These are phyloP conservation scores for Alternaria brassicae DNA, from an alignment of 2,329 filamentous ascomycete genomes.

Conservation along the genomic window DNA sequence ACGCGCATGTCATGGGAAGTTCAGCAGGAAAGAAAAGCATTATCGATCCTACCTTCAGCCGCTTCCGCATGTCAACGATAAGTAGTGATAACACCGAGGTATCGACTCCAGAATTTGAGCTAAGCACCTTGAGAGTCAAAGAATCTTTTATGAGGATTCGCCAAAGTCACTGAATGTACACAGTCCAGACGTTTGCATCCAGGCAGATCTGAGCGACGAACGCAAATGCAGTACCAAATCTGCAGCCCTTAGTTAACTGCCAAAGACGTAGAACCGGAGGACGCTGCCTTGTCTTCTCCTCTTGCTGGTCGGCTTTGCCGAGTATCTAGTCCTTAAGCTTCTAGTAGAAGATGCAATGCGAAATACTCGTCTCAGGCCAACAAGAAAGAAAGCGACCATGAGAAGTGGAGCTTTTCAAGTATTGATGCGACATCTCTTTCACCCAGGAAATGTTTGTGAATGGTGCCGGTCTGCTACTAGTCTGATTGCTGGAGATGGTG, in stretches of 20 bases:
- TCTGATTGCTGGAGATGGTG: not conserved
- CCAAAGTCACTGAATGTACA: not conserved
- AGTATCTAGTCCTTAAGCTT: not conserved
- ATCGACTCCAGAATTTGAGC: not conserved
- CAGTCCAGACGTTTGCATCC: not conserved
- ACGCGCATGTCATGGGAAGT: fast-evolving
- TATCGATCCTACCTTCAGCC: not conserved
- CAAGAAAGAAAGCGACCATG: not conserved
- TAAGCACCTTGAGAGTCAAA: not conserved
- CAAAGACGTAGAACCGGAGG: not conserved
- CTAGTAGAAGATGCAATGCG: not conserved
- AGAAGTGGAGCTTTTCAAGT: not conserved
- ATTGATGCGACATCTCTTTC: not conserved
- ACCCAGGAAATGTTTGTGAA: not conserved
- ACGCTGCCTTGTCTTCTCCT: not conserved
- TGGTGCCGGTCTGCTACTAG: not conserved
- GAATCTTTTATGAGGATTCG: not conserved
- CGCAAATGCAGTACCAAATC: constrained; percentile 1
- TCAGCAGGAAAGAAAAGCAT: not conserved
- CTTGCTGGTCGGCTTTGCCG: not conserved
- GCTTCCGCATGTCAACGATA: not conserved
- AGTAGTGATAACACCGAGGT: not conserved
- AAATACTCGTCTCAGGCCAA: not conserved
- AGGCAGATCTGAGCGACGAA: constrained; percentile 4
- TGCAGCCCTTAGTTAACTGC: not conserved